Percentiles rank a stretch among this genome's conserved stretches.
Conservation (phyloP, 2,329 filamentous ascomycete genomes). For the Alternaria gansuensis region DNA sequence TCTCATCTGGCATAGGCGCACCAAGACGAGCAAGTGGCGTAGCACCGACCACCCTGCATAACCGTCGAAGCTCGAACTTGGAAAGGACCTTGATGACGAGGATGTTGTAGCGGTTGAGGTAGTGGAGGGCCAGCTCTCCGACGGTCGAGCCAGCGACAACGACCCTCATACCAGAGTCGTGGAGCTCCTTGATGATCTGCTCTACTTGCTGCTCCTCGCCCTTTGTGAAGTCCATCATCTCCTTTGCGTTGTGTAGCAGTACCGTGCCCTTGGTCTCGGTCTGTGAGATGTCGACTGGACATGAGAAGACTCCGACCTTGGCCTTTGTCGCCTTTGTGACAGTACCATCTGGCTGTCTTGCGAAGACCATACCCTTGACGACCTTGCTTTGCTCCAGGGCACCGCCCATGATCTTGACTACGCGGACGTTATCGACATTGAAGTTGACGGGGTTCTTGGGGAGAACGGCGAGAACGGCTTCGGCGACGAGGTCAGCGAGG, state of each 20-base stretch:
- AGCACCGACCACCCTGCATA: slow-evolving; percentile 95
- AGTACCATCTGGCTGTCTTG: slow-evolving; percentile 86
- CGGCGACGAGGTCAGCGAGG: slow-evolving; percentile 85
- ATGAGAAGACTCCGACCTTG: slow-evolving; percentile 97
- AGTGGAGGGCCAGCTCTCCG: slow-evolving; percentile 94
- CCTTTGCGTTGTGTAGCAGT: slow-evolving; percentile 93
- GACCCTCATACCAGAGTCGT: slow-evolving; percentile 92
- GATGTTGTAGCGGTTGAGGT: slow-evolving; percentile 96
- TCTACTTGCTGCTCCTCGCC: slow-evolving; percentile 95
- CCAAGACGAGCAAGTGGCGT: slow-evolving; percentile 95
- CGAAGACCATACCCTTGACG: slow-evolving; percentile 98
- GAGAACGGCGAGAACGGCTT: slow-evolving; percentile 83
- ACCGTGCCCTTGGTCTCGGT: slow-evolving; percentile 99
- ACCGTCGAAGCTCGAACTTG: slow-evolving; percentile 94
- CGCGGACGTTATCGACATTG: slow-evolving; percentile 98
- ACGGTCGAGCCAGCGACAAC: slow-evolving; percentile 92
- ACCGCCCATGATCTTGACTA: slow-evolving; percentile 99
- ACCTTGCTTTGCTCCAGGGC: slow-evolving; percentile 93
- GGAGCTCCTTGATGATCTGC: slow-evolving; percentile 88
- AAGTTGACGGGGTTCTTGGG: slow-evolving; percentile 96
- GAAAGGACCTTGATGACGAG: slow-evolving; percentile 95
- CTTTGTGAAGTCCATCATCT: slow-evolving; percentile 98
- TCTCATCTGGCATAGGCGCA: slow-evolving; percentile 99
- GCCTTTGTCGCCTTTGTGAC: slow-evolving; percentile 92
- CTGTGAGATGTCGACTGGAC: slow-evolving; percentile 92